These are phyloP conservation scores for Fusarium albosuccineum DNA, from an alignment of 2,329 filamentous ascomycete species.

Conservation along the genomic window DNA sequence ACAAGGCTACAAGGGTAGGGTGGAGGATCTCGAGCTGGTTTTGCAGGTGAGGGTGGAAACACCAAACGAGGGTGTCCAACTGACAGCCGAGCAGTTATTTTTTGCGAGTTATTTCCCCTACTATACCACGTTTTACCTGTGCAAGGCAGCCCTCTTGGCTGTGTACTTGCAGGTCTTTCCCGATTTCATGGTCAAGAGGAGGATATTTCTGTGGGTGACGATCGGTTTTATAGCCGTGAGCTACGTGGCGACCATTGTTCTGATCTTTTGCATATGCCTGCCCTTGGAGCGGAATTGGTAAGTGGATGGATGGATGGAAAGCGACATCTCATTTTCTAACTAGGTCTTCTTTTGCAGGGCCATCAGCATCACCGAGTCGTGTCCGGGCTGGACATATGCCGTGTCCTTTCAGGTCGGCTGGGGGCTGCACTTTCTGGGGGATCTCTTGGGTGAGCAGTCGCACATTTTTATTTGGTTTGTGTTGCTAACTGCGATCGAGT, in stretches of 20 bases:
- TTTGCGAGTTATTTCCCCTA: conserved; percentile 32
- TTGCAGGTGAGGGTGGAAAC: conserved; percentile 21
- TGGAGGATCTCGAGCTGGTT: neutral
- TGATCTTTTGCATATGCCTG: conserved; percentile 14
- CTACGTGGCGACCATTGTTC: conserved; percentile 1
- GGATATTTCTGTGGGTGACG: conserved; percentile 22
- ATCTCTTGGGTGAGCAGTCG: conserved; percentile 8
- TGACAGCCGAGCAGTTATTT: conserved; percentile 15
- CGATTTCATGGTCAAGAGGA: conserved; percentile 31
- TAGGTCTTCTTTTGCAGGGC: neutral
- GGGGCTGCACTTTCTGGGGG: conserved; percentile 27
- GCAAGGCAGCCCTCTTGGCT: conserved; percentile 35
- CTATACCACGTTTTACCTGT: conserved; percentile 41
- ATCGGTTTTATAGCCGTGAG: conserved; percentile 1
- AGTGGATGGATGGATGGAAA: neutral
- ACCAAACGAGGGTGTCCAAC: neutral
- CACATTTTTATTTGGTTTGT: too few relatives aligned
- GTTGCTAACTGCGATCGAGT: conserved; percentile 11
- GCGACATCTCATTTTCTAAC: neutral
- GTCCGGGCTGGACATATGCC: neutral
- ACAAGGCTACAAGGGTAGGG: conserved; percentile 11
- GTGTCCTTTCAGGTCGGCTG: conserved; percentile 28
- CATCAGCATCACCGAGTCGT: neutral
- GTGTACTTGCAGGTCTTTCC: conserved; percentile 32
- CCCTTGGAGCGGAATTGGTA: conserved; percentile 25